Conservation (phyloP, 2,329 filamentous ascomycete species). For the Alternaria infectoria region DNA sequence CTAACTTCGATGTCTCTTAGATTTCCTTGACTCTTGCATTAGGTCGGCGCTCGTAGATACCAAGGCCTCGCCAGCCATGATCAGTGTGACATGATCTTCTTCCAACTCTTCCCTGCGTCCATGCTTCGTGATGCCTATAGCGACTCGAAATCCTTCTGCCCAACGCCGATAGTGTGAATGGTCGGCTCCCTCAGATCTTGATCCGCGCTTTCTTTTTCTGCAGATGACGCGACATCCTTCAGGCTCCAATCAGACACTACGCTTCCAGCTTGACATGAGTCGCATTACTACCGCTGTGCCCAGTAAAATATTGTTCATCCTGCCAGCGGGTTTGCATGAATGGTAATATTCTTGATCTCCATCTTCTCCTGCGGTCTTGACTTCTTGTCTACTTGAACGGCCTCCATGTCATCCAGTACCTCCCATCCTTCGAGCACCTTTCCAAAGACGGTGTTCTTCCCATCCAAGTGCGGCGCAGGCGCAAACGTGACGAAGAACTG, state of each 20-base stretch:
- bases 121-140: neutral
- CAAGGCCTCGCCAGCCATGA: conserved; percentile 44
- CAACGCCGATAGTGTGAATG: neutral
- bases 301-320: conserved; percentile 30
- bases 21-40: conserved; percentile 32
- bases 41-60: conserved; percentile 41
- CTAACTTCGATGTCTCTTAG: conserved; percentile 9
- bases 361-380: conserved; percentile 71
- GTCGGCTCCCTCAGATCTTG: neutral
- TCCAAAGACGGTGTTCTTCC: conserved; percentile 84
- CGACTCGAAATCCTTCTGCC: neutral
- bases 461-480: conserved; percentile 79
- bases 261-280: neutral
- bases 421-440: conserved; percentile 66
- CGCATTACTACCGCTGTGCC: conserved; percentile 40
- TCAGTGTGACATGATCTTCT: conserved; percentile 18
- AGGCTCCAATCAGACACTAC: neutral
- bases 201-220: neutral
- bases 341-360: conserved; percentile 70
- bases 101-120: neutral
- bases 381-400: conserved; percentile 77
- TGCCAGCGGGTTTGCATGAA: conserved; percentile 82
- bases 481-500: conserved; percentile 85
- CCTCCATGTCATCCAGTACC: conserved; percentile 75
- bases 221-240: neutral